A percentile compares a stretch with the other conserved stretches of the same genome.
These are phyloP conservation scores for Schrenkiella parvula DNA, from an alignment of 345 rosid genomes.

Conservation along the genomic window DNA sequence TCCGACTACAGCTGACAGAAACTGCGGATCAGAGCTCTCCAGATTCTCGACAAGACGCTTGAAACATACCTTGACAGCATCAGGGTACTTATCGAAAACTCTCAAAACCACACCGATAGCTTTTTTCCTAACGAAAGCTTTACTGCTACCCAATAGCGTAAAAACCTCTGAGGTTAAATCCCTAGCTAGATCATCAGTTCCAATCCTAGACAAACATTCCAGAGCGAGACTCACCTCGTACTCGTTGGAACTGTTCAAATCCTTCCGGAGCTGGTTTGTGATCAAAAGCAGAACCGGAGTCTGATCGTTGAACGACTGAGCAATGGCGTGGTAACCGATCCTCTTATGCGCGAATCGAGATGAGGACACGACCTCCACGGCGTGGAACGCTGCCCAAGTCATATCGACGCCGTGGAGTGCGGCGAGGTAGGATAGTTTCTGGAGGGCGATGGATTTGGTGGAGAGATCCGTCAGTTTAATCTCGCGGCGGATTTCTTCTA, in stretches of 20 bases:
- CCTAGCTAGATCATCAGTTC: conserved; percentile 75
- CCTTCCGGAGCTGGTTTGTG: conserved; percentile 86
- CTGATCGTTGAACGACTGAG: conserved; percentile 76
- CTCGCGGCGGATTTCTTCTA: conserved; percentile 89
- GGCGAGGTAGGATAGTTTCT: conserved; percentile 77
- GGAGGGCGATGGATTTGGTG: conserved; percentile 84
- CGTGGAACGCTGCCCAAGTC: conserved; percentile 89
- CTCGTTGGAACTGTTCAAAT: conserved; percentile 60
- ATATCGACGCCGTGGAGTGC: conserved; percentile 70
- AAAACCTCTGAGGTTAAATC: conserved; percentile 86
- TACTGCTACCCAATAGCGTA: conserved; percentile 64
- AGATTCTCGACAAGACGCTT: conserved; percentile 89
- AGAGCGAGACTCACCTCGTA: conserved; percentile 81
- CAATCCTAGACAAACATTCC: conserved; percentile 70
- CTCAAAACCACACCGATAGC: conserved; percentile 69
- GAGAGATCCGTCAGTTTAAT: conserved; percentile 73
- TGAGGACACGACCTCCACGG: conserved; percentile 82
- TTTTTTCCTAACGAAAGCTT: conserved; percentile 61
- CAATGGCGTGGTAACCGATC: conserved; percentile 72
- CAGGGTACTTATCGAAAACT: conserved; percentile 85
- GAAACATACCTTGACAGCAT: conserved; percentile 82
- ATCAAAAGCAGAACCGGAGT: conserved; percentile 78
- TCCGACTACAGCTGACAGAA: conserved; percentile 67
- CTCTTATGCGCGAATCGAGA: conserved; percentile 66
- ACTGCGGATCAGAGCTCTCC: conserved; percentile 62